phyloP scores from a whole-genome alignment of 768 basidiomycete genomes.

The Podaxis mareebaensis region DNA sequence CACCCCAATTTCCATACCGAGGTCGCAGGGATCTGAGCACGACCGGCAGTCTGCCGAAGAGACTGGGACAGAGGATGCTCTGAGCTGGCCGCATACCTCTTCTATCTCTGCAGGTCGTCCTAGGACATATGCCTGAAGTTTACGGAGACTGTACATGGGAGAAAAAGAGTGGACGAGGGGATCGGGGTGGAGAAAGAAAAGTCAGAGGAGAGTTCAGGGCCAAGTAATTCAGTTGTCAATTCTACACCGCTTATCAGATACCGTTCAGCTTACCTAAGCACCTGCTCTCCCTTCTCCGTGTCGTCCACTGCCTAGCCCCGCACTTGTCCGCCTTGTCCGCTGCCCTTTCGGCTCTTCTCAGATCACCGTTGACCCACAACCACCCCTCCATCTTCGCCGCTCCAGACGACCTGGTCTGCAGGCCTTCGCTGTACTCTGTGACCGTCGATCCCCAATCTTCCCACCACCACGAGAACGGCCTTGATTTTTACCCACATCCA shows the following conservation, averaged over 20 bases:
- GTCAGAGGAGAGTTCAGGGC: slow-evolving; percentile 2
- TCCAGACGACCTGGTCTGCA: neutral
- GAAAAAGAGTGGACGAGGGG: slow-evolving; percentile 20
- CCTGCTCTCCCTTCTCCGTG: neutral
- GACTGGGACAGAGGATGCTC: slow-evolving; percentile 61
- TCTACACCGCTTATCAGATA: slow-evolving; percentile 28
- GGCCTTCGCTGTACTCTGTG: neutral
- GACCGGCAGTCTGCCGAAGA: slow-evolving; percentile 67
- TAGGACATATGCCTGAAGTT: slow-evolving; percentile 41
- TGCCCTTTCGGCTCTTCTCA: neutral
- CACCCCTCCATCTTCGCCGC: slow-evolving; percentile 25
- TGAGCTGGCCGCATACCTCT: slow-evolving; percentile 47
- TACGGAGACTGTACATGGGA: slow-evolving; percentile 40
- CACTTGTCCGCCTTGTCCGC: neutral
- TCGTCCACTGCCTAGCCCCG: neutral
- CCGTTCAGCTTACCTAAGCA: slow-evolving; percentile 26
- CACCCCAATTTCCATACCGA: slow-evolving; percentile 40
- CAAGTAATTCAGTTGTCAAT: slow-evolving; percentile 2
- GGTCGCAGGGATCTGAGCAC: slow-evolving; percentile 78
- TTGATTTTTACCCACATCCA: neutral
- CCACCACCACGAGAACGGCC: neutral
- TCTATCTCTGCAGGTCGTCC: slow-evolving; percentile 34
- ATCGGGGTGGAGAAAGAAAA: slow-evolving; percentile 12
- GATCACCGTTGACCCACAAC: slow-evolving; percentile 21
- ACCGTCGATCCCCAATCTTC: neutral